Base-by-base conservation (phyloP, 306 rosid genomes). In the Malus sieversii region DNA sequence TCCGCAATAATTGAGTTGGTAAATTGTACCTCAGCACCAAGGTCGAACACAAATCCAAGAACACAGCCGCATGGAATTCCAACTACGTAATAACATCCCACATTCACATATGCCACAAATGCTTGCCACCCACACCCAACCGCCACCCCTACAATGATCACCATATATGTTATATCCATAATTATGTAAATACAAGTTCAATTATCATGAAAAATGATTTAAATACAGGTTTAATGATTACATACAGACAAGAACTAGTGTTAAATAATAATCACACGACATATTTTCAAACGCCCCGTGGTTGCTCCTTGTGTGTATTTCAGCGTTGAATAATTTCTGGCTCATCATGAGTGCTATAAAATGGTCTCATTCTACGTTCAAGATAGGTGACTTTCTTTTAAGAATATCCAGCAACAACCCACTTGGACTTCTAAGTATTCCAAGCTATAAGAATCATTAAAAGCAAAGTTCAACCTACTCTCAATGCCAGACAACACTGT, bases 71-170 rank as follows among this genome's bases (percentile, higher is more conserved):
- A 4, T 6, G 96, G 96, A 32, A 91, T 60, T 62, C 96, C 96
- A 55, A 91, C 70, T 1, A 71, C 76, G 52, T 91, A 88, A 51
- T 88, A 91, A 27, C 90, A 91, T 13, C 90, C 94, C 48, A 91
- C 88, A 19, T 91, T 91, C 4, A 91, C 85, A 74, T 87, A 91
- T 3, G 97, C 97, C 22, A 89, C 97, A 52, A 84, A 71, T 20
- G 88, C 80, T 86, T 91, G 97, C 92, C 97, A 91, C 74, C 97
- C 97, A 29, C 94, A 91, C 23, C 97, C 97, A 22, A 91, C 94
- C 1, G 97, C 97, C 40, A 91, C 96, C 9, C 96, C 96, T 90
- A 6, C 58, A 45, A 15, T 61, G 29, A 5, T 29, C 33, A 19
- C 38, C 73, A 23, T 15, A 42, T 22, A 70, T 30, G 6, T 15